phyloP scores from a whole-genome alignment of 176 grass and related monocot species.

The Carex pumila region DNA sequence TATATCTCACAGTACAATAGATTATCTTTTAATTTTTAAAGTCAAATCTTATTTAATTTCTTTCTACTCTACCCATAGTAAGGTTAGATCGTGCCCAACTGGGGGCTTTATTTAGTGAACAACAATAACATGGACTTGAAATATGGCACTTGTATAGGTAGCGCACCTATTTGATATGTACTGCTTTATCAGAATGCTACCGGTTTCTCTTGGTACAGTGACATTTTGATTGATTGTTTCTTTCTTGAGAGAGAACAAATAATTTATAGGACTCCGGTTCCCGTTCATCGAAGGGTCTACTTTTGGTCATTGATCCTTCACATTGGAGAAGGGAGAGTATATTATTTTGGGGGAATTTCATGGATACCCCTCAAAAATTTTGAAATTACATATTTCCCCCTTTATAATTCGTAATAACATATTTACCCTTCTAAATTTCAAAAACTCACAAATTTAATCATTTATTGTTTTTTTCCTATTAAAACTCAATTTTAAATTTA shows the following conservation, averaged over 20 bases:
- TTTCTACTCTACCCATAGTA: not conserved
- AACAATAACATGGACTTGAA: not conserved
- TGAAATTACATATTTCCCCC: no score
- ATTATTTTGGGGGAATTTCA: not conserved
- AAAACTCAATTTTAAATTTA: no score
- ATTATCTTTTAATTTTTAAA: not conserved
- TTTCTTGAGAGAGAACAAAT: constrained; percentile 1
- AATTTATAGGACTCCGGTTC: not conserved
- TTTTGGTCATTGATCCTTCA: not conserved
- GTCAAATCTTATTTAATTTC: not conserved
- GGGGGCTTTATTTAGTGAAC: not conserved
- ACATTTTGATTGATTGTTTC: not conserved
- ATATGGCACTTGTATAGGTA: not conserved
- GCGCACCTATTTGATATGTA: not conserved
- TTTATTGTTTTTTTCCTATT: no score
- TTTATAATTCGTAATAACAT: no score
- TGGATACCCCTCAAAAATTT: no score
- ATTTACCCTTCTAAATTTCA: no score
- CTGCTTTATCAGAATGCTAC: not conserved
- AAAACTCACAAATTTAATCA: no score
- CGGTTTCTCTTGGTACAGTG: not conserved
- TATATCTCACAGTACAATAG: not conserved
- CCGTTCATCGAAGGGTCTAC: not conserved
- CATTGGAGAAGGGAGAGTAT: not conserved
- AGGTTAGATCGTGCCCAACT: not conserved